Conservation (phyloP, 352 stramenopile genomes). For the Plasmopara halstedii region DNA sequence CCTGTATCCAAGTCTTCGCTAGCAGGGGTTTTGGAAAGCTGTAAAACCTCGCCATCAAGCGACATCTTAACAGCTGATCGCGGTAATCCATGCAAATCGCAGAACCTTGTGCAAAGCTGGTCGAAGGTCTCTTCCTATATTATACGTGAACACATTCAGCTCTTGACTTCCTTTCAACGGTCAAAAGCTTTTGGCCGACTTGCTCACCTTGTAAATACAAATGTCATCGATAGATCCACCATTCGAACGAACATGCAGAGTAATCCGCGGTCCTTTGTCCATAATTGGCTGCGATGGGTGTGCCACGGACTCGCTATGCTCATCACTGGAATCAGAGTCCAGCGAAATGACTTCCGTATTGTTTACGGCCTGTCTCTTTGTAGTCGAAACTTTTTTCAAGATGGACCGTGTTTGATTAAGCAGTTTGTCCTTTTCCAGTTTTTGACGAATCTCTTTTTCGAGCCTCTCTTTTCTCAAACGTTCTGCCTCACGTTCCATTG, state of each 20-base stretch:
- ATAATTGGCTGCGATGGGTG: not conserved
- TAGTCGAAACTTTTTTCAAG: constrained; percentile 32
- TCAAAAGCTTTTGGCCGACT: not conserved
- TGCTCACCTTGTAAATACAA: constrained; percentile 40
- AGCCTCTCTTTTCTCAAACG: constrained; percentile 28
- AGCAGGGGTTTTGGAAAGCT: constrained; percentile 18
- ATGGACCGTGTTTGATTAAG: constrained; percentile 55
- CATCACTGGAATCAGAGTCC: constrained; percentile 48
- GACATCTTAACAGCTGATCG: constrained; percentile 50
- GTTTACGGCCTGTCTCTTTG: constrained; percentile 14
- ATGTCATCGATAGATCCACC: constrained; percentile 46
- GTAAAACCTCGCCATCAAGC: constrained; percentile 44
- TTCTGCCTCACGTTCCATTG: constrained; percentile 30
- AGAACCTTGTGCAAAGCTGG: constrained; percentile 56
- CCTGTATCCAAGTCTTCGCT: constrained; percentile 41
- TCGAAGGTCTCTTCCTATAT: constrained; percentile 56
- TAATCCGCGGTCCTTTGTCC: constrained; percentile 47
- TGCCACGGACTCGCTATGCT: constrained; percentile 7
- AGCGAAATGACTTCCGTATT: constrained; percentile 43
- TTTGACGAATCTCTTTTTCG: constrained; percentile 45
- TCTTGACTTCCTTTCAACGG: not conserved
- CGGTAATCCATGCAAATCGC: constrained; percentile 50
- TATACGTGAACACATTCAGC: not conserved
- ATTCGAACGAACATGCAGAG: constrained; percentile 54
- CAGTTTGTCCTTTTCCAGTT: constrained; percentile 43